Evolutionary conservation across 1,284 basidiomycete genomes (phyloP).

Genomic region (Tilletia indica): DNA sequence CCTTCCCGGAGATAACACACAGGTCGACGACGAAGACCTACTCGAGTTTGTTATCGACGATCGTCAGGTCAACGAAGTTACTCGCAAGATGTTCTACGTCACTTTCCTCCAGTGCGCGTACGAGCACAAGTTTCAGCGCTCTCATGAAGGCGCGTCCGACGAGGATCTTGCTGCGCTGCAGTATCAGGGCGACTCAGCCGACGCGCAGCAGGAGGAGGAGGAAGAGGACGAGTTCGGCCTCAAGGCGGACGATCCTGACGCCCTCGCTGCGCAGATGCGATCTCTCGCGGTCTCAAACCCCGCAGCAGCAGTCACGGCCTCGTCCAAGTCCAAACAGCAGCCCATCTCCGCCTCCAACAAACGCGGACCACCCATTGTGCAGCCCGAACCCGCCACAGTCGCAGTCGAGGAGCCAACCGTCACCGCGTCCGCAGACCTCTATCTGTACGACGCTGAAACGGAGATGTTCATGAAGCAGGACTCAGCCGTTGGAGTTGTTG

Average conservation of each 20-base stretch:
- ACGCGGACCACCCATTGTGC: neutral
- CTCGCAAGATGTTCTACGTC: constrained; percentile 82
- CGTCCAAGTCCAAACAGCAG: neutral
- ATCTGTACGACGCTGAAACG: constrained; percentile 71
- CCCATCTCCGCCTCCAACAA: neutral
- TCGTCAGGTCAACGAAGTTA: constrained; percentile 70
- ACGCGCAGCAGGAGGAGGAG: neutral
- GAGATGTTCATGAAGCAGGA: constrained; percentile 74
- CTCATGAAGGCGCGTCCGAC: constrained; percentile 50
- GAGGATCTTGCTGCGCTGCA: constrained; percentile 54
- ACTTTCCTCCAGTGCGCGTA: constrained; percentile 93
- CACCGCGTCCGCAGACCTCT: constrained; percentile 59
- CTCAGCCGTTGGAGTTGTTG: constrained; percentile 66
- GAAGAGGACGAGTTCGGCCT: constrained; percentile 32
- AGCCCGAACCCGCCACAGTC: constrained; percentile 8
- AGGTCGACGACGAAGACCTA: constrained; percentile 63
- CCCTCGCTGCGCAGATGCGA: constrained; percentile 10
- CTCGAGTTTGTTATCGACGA: constrained; percentile 73
- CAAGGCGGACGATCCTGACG: constrained; percentile 23
- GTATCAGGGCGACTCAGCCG: constrained; percentile 32
- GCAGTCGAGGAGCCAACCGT: constrained; percentile 2
- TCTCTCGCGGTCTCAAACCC: constrained; percentile 9
- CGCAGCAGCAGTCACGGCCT: neutral
- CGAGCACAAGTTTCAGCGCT: constrained; percentile 61
- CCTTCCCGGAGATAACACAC: neutral